Evolutionary conservation across 1,139 yeast genomes (phyloP).

Genomic region (Kurtzmaniella quercitrusa): DNA sequence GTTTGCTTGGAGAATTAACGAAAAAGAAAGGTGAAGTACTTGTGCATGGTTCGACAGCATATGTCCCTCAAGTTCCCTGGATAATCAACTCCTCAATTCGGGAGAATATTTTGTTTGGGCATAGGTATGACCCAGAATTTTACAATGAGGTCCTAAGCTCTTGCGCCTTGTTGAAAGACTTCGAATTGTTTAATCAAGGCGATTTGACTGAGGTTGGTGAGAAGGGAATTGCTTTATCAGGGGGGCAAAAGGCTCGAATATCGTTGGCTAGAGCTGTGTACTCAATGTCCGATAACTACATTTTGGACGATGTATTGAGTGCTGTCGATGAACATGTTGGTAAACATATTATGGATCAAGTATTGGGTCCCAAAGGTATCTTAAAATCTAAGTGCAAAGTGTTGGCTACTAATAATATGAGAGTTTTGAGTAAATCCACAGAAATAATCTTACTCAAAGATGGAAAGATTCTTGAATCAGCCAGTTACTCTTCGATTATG

Average conservation of each 20-base stretch:
- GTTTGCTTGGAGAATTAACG: constrained; percentile 23
- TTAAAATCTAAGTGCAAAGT: constrained; percentile 19
- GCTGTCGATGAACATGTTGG: constrained; percentile 89
- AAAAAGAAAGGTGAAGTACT: constrained; percentile 14
- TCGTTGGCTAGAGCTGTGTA: constrained; percentile 85
- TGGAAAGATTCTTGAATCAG: constrained; percentile 18
- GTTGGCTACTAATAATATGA: constrained; percentile 24
- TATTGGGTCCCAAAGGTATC: constrained; percentile 13
- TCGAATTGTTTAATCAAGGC: constrained; percentile 68
- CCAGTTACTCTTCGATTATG: constrained; percentile 7
- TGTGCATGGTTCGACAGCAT: constrained; percentile 59
- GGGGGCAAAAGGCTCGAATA: constrained; percentile 86
- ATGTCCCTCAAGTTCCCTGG: constrained; percentile 57
- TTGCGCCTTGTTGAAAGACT: constrained; percentile 70
- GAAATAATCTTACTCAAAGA: constrained; percentile 17
- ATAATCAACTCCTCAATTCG: constrained; percentile 80
- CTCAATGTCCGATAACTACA: constrained; percentile 76
- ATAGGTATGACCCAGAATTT: constrained; percentile 64
- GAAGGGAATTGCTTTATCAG: constrained; percentile 83
- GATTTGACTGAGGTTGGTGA: constrained; percentile 83
- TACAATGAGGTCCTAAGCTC: constrained; percentile 70
- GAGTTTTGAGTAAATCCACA: constrained; percentile 19
- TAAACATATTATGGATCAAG: constrained; percentile 38
- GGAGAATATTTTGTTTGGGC: constrained; percentile 78
- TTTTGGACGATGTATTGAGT: constrained; percentile 81